These are phyloP conservation scores for Venturia carpophila DNA, from an alignment of 2,329 filamentous ascomycete species.

Conservation along the genomic window DNA sequence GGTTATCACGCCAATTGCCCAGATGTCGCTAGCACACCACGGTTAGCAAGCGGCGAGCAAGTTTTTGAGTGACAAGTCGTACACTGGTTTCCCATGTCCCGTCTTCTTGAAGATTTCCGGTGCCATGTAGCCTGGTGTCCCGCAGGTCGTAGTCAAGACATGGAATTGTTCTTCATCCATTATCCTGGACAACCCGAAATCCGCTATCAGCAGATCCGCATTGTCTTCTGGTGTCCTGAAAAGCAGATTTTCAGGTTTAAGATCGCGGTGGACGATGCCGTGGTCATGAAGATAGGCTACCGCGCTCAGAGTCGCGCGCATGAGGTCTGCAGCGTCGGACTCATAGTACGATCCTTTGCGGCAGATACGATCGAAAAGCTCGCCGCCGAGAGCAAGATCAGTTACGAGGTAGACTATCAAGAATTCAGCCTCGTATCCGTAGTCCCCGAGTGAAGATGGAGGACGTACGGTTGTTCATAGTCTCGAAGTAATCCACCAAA, in stretches of 20 bases:
- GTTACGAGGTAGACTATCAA: constrained; percentile 80
- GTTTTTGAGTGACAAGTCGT: constrained; percentile 25
- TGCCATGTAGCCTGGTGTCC: constrained; percentile 97
- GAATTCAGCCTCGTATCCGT: not conserved
- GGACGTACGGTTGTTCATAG: constrained; percentile 81
- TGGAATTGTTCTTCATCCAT: constrained; percentile 99
- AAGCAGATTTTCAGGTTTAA: constrained; percentile 94
- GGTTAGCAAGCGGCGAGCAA: not conserved
- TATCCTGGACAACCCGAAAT: constrained; percentile 91
- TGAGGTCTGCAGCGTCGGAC: constrained; percentile 89
- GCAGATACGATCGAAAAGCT: constrained; percentile 97
- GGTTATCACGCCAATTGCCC: constrained; percentile 97
- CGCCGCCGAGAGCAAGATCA: constrained; percentile 89
- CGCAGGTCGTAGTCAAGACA: constrained; percentile 93
- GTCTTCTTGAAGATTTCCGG: constrained; percentile 99
- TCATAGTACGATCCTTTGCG: constrained; percentile 98
- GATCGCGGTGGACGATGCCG: constrained; percentile 93
- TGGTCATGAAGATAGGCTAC: constrained; percentile 98
- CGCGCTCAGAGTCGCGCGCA: constrained; percentile 90
- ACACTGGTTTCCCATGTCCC: constrained; percentile 94
- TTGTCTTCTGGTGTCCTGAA: constrained; percentile 98
- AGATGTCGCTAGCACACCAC: constrained; percentile 59
- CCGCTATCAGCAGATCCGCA: constrained; percentile 90
- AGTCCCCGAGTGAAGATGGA: constrained; percentile 18
- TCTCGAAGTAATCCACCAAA: constrained; percentile 98